A percentile compares a stretch with the other conserved stretches of the same genome.
Conservation (phyloP, 768 basidiomycete species). For the Suillus placidus region DNA sequence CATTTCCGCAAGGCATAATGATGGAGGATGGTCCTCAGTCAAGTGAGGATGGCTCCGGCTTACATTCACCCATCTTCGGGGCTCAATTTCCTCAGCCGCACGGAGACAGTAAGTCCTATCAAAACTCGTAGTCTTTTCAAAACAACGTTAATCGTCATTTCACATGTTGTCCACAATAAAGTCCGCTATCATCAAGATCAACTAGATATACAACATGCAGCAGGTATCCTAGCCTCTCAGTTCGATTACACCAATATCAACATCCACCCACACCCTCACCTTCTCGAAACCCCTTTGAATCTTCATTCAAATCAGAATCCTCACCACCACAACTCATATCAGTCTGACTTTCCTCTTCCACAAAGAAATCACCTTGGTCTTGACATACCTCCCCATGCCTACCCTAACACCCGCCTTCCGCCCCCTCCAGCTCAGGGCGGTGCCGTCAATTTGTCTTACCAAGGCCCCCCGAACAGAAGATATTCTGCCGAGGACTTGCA, state of each 20-base stretch:
- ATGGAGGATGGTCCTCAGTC: conserved; percentile 70
- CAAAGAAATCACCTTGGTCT: conserved; percentile 51
- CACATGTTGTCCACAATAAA: conserved; percentile 55
- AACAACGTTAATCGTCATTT: conserved; percentile 37
- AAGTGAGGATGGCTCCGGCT: conserved; percentile 74
- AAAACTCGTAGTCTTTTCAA: conserved; percentile 50
- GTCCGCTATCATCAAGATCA: conserved; percentile 63
- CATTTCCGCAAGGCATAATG: conserved; percentile 53
- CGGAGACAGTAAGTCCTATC: conserved; percentile 52
- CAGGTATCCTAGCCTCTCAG: conserved; percentile 51
- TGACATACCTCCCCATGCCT: conserved; percentile 45
- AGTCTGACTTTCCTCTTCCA: conserved; percentile 44
- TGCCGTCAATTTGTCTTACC: conserved; percentile 22
- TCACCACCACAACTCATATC: conserved; percentile 39
- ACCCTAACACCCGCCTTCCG: conserved; percentile 46
- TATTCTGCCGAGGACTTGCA: conserved; percentile 41
- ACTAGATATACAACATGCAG: conserved; percentile 49
- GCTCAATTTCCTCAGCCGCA: conserved; percentile 48
- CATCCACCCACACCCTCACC: conserved; percentile 42
- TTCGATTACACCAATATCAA: conserved; percentile 50
- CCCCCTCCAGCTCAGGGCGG: conserved; percentile 30
- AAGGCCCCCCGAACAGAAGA: conserved; percentile 31
- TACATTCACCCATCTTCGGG: conserved; percentile 72
- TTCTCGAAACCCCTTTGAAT: conserved; percentile 48
- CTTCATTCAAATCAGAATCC: conserved; percentile 39